phyloP scores from a whole-genome alignment of 176 grass and related monocot species.

The Leersia perrieri region DNA sequence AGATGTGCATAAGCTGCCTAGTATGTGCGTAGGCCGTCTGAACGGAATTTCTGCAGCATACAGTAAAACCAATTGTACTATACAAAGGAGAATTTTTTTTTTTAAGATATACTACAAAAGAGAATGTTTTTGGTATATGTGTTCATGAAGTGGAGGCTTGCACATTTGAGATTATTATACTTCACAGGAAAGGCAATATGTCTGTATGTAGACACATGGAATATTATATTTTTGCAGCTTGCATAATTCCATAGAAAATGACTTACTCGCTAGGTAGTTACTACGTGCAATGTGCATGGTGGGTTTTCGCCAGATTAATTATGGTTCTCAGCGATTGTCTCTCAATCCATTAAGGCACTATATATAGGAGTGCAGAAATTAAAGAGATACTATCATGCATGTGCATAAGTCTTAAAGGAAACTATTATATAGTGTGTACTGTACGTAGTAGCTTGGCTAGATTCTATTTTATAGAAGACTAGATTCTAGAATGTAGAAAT shows the following conservation, averaged over 20 bases:
- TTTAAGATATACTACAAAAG: neutral
- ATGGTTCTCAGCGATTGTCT: neutral
- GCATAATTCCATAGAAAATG: neutral
- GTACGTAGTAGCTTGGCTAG: neutral
- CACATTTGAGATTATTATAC: neutral
- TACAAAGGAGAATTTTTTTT: neutral
- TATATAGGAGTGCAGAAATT: neutral
- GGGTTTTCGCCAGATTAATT: neutral
- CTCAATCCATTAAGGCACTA: neutral
- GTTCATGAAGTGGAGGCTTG: neutral
- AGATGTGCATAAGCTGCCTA: neutral
- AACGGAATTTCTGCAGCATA: neutral
- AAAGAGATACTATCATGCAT: neutral
- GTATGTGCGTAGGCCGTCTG: neutral
- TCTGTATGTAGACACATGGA: neutral
- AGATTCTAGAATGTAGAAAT: neutral
- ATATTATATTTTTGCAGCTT: neutral
- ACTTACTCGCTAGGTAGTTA: neutral
- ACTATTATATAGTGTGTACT: neutral
- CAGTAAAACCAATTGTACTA: neutral
- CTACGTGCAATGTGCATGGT: neutral
- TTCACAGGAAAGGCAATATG: neutral
- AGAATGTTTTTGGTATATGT: neutral
- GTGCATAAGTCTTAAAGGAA: neutral
- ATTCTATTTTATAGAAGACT: neutral